Evolutionary conservation across 768 basidiomycete genomes (phyloP).

Genomic region (Mycena rebaudengoi): DNA sequence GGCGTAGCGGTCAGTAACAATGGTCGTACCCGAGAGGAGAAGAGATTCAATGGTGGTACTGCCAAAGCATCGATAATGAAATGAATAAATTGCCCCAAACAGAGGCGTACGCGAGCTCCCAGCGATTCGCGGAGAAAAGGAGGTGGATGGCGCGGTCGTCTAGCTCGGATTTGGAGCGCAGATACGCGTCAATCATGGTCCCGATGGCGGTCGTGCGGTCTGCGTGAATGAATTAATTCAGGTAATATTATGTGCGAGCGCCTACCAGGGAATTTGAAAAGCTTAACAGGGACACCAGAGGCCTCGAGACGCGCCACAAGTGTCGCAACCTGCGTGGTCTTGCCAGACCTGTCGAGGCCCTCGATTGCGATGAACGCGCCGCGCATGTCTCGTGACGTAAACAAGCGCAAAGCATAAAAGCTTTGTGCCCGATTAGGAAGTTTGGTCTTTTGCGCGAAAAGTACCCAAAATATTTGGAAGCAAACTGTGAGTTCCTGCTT

Average conservation of each 20-base stretch:
- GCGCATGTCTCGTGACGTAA: no score
- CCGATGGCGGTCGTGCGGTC: conserved; percentile 94
- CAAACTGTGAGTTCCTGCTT: no score
- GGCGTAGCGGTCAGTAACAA: conserved; percentile 94
- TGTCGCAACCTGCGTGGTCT: conserved; percentile 83
- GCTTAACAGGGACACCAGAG: conserved; percentile 55
- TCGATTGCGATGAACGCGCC: conserved; percentile 93
- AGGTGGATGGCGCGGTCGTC: conserved; percentile 94
- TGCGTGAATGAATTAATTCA: conserved; percentile 36
- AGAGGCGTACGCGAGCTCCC: conserved; percentile 84
- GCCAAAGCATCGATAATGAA: neutral
- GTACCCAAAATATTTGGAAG: no score
- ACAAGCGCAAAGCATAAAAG: no score
- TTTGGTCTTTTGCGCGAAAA: no score
- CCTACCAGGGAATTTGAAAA: conserved; percentile 94
- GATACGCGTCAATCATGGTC: conserved; percentile 91
- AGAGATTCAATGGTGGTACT: conserved; percentile 70
- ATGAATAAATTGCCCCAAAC: neutral
- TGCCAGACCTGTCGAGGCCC: conserved; percentile 95
- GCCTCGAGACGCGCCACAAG: conserved; percentile 64
- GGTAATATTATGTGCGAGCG: no score
- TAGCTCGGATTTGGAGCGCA: conserved; percentile 83
- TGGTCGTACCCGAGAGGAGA: conserved; percentile 68
- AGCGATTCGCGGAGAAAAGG: conserved; percentile 95
- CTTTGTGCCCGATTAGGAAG: no score